Evolutionary conservation across 2,329 filamentous ascomycete species (phyloP).

Genomic region (Aspergillus fischeri): DNA sequence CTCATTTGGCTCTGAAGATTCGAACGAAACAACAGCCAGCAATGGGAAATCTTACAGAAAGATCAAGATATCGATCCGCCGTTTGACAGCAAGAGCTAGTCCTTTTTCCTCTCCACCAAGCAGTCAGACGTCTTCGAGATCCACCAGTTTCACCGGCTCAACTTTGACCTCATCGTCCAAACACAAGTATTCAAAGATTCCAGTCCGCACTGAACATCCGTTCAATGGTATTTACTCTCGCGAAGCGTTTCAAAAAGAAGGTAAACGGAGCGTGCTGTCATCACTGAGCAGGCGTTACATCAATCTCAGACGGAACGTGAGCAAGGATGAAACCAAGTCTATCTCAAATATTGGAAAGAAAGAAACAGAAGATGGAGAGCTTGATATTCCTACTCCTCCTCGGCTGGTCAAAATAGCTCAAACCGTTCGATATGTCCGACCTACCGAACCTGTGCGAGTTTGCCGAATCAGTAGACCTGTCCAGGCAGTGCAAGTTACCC

Average conservation of each 20-base stretch:
- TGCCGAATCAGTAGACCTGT: not conserved
- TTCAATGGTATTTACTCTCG: constrained; percentile 10
- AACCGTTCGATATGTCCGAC: not conserved
- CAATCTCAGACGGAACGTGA: not conserved
- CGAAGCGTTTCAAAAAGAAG: constrained; percentile 11
- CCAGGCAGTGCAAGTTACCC: not conserved
- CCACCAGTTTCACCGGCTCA: not conserved
- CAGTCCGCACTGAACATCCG: constrained; percentile 10
- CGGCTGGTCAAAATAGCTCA: not conserved
- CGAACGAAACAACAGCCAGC: not conserved
- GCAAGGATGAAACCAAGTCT: not conserved
- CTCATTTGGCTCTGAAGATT: not conserved
- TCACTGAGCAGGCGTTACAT: constrained; percentile 4
- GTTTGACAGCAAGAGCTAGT: not conserved
- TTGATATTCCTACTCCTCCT: not conserved
- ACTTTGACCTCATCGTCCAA: not conserved
- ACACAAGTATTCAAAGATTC: constrained; percentile 8
- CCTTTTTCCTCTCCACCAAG: not conserved
- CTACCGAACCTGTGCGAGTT: not conserved
- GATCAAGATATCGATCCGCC: not conserved
- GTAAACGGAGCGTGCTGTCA: constrained; percentile 11
- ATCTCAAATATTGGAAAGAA: not conserved
- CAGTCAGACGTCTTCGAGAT: constrained; percentile 3
- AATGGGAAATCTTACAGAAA: not conserved
- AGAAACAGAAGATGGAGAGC: not conserved